Conservation (phyloP, 1,284 basidiomycete genomes). For the Irpex lacteus region DNA sequence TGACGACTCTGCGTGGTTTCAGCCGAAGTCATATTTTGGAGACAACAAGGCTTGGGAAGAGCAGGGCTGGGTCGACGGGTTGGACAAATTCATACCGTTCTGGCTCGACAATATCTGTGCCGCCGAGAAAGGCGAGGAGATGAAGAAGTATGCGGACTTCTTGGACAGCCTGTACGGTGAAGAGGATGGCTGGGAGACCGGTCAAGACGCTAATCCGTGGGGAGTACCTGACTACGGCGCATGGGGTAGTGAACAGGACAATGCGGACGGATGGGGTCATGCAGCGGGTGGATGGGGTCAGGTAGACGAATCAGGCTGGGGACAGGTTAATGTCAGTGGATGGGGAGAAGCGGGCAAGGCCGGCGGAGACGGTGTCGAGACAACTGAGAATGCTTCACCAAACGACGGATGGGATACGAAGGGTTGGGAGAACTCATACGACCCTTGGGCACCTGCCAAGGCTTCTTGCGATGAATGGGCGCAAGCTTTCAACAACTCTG, state of each 20-base stretch:
- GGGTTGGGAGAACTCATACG: not conserved
- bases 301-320: not conserved
- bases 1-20: not conserved
- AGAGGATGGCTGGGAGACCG: constrained; percentile 3
- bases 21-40: not conserved
- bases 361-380: no score
- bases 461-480: not conserved
- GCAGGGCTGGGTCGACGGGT: constrained; percentile 8
- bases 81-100: constrained; percentile 13
- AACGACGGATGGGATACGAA: not conserved
- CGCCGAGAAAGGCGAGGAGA: constrained; percentile 13
- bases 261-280: constrained; percentile 7
- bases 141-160: constrained; percentile 15
- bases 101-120: constrained; percentile 17
- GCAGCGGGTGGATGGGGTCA: not conserved
- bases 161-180: constrained; percentile 5
- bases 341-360: not conserved
- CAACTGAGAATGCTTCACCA: not conserved
- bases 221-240: not conserved
- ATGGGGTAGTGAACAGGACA: not conserved
- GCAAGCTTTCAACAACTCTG: not conserved
- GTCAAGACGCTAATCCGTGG: not conserved
- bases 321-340: not conserved
- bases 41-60: constrained; percentile 10
- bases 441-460: not conserved